phyloP scores from a whole-genome alignment of 2,329 filamentous ascomycete species.

The Fusarium paranaense region DNA sequence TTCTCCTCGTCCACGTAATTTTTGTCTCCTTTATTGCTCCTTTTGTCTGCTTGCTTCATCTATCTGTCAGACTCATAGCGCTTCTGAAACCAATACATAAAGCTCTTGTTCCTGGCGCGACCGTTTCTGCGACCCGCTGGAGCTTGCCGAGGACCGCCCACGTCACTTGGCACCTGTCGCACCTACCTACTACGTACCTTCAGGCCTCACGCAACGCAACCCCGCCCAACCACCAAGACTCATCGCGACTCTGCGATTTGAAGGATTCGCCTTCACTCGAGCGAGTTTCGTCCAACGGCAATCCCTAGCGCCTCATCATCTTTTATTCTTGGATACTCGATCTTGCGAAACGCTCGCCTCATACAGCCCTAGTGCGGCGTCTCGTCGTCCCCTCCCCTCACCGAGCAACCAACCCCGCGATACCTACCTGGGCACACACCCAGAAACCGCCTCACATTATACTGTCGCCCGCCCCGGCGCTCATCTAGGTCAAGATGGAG shows the following conservation, averaged over 20 bases:
- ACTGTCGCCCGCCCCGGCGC: constrained; percentile 12
- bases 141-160: constrained; percentile 28
- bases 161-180: constrained; percentile 16
- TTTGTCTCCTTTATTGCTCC: constrained; percentile 5
- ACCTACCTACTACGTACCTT: neutral
- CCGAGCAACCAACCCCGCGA: constrained; percentile 24
- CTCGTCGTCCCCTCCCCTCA: constrained; percentile 3
- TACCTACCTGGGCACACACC: constrained; percentile 17
- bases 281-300: constrained; percentile 11
- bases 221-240: constrained; percentile 39
- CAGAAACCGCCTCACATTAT: constrained; percentile 13
- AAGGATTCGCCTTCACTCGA: constrained; percentile 15
- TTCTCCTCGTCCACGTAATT: neutral
- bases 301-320: constrained; percentile 10
- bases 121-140: constrained; percentile 47
- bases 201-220: constrained; percentile 30
- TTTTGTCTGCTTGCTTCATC: constrained; percentile 1
- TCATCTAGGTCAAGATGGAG: constrained; percentile 55
- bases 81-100: constrained; percentile 8
- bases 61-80: neutral
- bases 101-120: constrained; percentile 40
- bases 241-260: constrained; percentile 1
- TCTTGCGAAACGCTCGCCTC: constrained; percentile 7
- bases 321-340: constrained; percentile 4
- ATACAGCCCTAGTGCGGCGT: constrained; percentile 10